Conservation (phyloP, 768 basidiomycete genomes). For the Saitozyma podzolica region DNA sequence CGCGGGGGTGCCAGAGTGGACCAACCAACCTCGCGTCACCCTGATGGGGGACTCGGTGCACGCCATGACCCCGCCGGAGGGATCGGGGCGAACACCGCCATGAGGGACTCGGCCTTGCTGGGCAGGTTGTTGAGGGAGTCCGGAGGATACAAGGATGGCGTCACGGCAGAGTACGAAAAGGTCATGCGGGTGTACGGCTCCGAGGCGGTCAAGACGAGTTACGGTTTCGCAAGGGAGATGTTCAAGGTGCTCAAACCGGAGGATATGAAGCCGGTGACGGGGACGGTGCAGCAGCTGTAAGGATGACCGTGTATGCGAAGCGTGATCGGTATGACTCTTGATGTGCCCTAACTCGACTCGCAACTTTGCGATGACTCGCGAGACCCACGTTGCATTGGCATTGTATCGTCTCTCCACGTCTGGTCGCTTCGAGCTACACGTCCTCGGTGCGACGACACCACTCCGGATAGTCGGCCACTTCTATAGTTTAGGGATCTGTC, state of each 20-base stretch:
- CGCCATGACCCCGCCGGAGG: constrained; percentile 35
- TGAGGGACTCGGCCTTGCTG: constrained; percentile 25
- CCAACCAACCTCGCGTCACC: constrained; percentile 24
- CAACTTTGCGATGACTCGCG: too few species aligned
- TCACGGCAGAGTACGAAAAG: constrained; percentile 32
- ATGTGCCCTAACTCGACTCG: too few species aligned
- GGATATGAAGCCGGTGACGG: background rate
- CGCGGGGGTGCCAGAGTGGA: constrained; percentile 27
- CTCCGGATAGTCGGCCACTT: too few species aligned
- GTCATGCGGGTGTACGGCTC: constrained; percentile 29
- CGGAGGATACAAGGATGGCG: constrained; percentile 20
- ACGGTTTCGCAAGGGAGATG: constrained; percentile 9
- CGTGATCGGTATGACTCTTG: too few species aligned
- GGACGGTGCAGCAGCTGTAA: too few species aligned
- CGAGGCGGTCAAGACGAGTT: constrained; percentile 25
- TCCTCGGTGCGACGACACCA: too few species aligned
- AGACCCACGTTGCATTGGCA: too few species aligned
- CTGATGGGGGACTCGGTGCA: constrained; percentile 36
- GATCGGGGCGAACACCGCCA: constrained; percentile 29
- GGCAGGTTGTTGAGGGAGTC: constrained; percentile 15
- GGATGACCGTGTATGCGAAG: too few species aligned
- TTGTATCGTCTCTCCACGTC: too few species aligned
- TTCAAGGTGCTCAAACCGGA: constrained; percentile 14
- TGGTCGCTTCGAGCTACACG: too few species aligned
- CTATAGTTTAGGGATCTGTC: too few species aligned